These are phyloP conservation scores for Zarea fungicola DNA, from an alignment of 2,329 filamentous ascomycete species.

Conservation along the genomic window DNA sequence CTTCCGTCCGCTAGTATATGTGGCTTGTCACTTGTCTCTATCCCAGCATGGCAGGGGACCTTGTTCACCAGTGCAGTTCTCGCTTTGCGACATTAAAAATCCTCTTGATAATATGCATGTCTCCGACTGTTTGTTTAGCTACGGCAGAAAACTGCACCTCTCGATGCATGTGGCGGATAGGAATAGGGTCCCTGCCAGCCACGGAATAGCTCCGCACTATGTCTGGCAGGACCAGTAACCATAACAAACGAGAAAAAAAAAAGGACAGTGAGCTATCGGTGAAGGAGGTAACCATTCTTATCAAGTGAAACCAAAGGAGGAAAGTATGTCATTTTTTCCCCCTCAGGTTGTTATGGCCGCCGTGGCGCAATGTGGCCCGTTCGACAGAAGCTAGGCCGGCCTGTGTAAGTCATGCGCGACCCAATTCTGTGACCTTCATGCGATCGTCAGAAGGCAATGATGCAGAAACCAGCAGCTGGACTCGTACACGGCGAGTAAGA, in stretches of 20 bases:
- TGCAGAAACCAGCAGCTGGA: neutral
- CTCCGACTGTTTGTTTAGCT: neutral
- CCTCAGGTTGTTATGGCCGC: too few relatives aligned
- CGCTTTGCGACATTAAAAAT: slow-evolving; percentile 5
- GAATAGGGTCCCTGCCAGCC: neutral
- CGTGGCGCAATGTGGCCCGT: slow-evolving; percentile 4
- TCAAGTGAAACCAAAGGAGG: too few relatives aligned
- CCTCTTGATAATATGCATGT: neutral
- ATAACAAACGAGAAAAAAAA: too few relatives aligned
- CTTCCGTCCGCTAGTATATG: slow-evolving; percentile 1
- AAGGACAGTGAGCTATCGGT: too few relatives aligned
- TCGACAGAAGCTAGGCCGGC: neutral
- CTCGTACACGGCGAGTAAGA: neutral
- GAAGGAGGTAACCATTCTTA: too few relatives aligned
- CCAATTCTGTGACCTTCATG: too few relatives aligned
- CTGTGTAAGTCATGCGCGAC: slow-evolving; percentile 9
- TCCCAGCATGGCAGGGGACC: slow-evolving; percentile 1
- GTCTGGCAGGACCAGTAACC: neutral
- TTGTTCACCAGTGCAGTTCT: neutral
- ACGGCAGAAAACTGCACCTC: neutral
- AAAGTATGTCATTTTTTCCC: too few relatives aligned
- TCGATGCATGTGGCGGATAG: slow-evolving; percentile 1
- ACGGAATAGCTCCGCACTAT: neutral
- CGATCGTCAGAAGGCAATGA: neutral
- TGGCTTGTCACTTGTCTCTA: slow-evolving; percentile 1